Base-by-base conservation (phyloP, 805 yeast genomes). In the Saccharomycopsis javanensis region DNA sequence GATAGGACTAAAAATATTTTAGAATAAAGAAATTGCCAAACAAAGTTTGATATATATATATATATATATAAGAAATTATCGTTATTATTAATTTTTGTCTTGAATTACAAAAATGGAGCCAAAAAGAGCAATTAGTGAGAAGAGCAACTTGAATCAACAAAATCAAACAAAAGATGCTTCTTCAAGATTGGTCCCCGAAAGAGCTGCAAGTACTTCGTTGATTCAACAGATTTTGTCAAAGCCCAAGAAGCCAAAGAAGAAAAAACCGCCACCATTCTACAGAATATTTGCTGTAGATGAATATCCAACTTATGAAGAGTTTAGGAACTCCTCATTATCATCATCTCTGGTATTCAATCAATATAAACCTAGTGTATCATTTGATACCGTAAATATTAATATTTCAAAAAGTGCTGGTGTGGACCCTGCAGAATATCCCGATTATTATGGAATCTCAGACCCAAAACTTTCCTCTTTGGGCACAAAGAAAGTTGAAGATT, bases 371-470 rank as follows among this genome's bases (percentile, higher is more conserved):
- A 66, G 80, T 52, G 82, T 80, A 1, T 75, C 81, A 1, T 80
- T 79, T 63, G 83, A 80, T 65, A 79, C 84, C 16, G 76, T 80
- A 18, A 73, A 79, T 68, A 73, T 60, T 27, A 53, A 54, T 3
- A 50, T 55, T 5, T 50, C 54, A 1, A 51, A 55, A 18, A 54
- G 55, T 38, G 54, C 38, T 15, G 61, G 59, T 1, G 57, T 56
- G 11, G 59, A 56, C 37, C 61, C 59, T 30, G 55, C 46, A 15
- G 56, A 51, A 35, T 45, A 53, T 51, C 61, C 61, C 13, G 59
- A 55, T 5, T 55, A 58, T 46, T 55, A 53, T 33, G 61, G 58
- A 13, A 18, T 53, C 16, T 27, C 42, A 51, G 34, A 34, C 25
- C 20, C 42, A 4, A 16, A 28, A 15, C 23, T 45, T 18, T 48